These are phyloP conservation scores for Neoboletus magnificus DNA, from an alignment of 768 basidiomycete genomes.

Conservation along the genomic window DNA sequence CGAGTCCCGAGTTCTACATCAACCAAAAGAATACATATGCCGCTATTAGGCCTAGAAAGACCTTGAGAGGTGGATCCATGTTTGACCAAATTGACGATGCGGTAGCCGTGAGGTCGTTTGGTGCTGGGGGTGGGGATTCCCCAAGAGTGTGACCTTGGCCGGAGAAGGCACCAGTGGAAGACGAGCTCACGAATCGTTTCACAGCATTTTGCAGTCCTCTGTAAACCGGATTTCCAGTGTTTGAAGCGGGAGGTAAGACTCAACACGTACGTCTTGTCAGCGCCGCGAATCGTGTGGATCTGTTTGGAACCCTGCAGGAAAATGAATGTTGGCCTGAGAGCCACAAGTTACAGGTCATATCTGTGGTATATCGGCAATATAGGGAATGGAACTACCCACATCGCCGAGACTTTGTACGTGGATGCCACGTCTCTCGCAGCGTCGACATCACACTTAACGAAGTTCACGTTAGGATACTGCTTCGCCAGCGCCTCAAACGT, in stretches of 20 bases:
- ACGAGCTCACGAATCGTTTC: slow-evolving; percentile 45
- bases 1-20: slow-evolving; percentile 16
- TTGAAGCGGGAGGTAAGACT: not conserved
- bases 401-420: slow-evolving; percentile 63
- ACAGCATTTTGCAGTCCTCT: slow-evolving; percentile 65
- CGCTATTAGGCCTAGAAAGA: slow-evolving; percentile 58
- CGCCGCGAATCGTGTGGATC: slow-evolving; percentile 72
- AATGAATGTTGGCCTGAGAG: slow-evolving; percentile 74
- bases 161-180: slow-evolving; percentile 49
- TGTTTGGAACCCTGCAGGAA: slow-evolving; percentile 67
- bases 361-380: not conserved
- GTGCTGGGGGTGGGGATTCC: slow-evolving; percentile 39
- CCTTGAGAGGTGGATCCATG: slow-evolving; percentile 65
- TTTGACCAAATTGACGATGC: slow-evolving; percentile 40
- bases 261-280: slow-evolving; percentile 55
- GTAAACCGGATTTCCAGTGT: not conserved
- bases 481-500: slow-evolving; percentile 66
- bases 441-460: slow-evolving; percentile 83
- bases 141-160: slow-evolving; percentile 76
- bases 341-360: not conserved
- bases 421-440: slow-evolving; percentile 64
- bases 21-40: slow-evolving; percentile 60
- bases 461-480: slow-evolving; percentile 68
- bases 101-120: slow-evolving; percentile 33
- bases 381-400: slow-evolving; percentile 43